Base-by-base conservation (phyloP, 352 stramenopile species). In the Globisporangium irregulare region DNA sequence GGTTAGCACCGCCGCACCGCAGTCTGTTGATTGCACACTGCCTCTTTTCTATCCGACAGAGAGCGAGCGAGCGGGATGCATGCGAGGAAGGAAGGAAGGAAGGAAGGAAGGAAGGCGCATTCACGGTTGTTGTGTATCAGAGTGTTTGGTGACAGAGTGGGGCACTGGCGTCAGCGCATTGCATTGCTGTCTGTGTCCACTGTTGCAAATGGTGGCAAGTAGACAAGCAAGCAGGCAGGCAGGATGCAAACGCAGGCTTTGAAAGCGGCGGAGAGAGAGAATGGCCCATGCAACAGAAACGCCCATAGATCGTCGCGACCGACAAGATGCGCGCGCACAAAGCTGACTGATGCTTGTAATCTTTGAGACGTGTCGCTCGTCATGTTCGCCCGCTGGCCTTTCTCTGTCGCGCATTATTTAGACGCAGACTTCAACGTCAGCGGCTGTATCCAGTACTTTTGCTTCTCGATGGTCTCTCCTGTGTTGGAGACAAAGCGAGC, bases 341-440 rank as follows among this genome's bases (percentile, higher is more conserved):
- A 9, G 41, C 41, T 48, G 41, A 48, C 41, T 48, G 41, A 15
- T 8, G 15, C 41, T 20, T n/a, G 14, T n/a, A 48, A 48, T 48
- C 41, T 3, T 48, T 48, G 41, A 48, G 41, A 9, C 36, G 36
- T 43, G 36, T 12, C 15, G 14, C 46, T 15, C 46, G 46, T 54
- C 46, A 54, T 25, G 18, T 54, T 54, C 46, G 46, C 46, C 20
- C 20, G 7, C 46, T 43, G 46, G 46, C 20, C 46, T 14, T 9
- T 27, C 46, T 54, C 46, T 54, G 46, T 24, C 8, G 46, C 46
- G 46, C 46, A 25, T 54, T 54, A 22, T 22, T 54, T 54, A 22
- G 46, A 54, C 46, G 46, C 8, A 54, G 46, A 54, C 46, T 54
- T 54, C 46, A 54, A 54, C 7, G n/a, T 54, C 46, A 54, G 41